Evolutionary conservation across 495 filamentous ascomycete genomes (phyloP).

Genomic region (Bathelium albidoporum): DNA sequence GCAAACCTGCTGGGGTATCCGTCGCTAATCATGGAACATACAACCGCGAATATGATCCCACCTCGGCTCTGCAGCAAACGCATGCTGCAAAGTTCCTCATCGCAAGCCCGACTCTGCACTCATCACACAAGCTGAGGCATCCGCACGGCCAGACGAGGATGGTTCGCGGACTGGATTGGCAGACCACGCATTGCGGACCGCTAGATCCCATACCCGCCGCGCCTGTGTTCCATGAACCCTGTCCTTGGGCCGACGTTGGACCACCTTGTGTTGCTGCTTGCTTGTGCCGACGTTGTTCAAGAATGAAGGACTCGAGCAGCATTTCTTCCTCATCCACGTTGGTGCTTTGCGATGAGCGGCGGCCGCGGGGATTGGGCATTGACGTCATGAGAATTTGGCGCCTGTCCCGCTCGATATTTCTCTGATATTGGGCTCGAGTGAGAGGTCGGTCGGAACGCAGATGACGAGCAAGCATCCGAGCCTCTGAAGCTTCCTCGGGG

Average conservation of each 20-base stretch:
- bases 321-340: constrained; percentile 65
- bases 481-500: constrained; percentile 67
- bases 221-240: constrained; percentile 51
- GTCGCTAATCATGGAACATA: constrained; percentile 62
- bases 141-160: constrained; percentile 95
- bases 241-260: constrained; percentile 19
- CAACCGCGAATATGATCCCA: constrained; percentile 76
- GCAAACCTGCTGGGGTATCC: not conserved
- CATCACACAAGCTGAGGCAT: constrained; percentile 87
- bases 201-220: constrained; percentile 59
- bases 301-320: constrained; percentile 72
- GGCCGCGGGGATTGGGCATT: constrained; percentile 16
- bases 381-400: constrained; percentile 49
- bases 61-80: constrained; percentile 81
- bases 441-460: constrained; percentile 58
- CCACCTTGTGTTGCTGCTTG: constrained; percentile 13
- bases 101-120: constrained; percentile 83
- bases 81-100: constrained; percentile 96
- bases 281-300: constrained; percentile 27
- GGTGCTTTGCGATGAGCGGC: constrained; percentile 29
- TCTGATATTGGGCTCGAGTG: constrained; percentile 68
- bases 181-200: constrained; percentile 87
- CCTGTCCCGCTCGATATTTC: constrained; percentile 52
- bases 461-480: constrained; percentile 71
- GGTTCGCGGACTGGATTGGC: constrained; percentile 74